A percentile compares a stretch with the other conserved stretches of the same genome.
These are phyloP conservation scores for Deinandra increscens DNA, from an alignment of 129 eudicot genomes.

Conservation along the genomic window DNA sequence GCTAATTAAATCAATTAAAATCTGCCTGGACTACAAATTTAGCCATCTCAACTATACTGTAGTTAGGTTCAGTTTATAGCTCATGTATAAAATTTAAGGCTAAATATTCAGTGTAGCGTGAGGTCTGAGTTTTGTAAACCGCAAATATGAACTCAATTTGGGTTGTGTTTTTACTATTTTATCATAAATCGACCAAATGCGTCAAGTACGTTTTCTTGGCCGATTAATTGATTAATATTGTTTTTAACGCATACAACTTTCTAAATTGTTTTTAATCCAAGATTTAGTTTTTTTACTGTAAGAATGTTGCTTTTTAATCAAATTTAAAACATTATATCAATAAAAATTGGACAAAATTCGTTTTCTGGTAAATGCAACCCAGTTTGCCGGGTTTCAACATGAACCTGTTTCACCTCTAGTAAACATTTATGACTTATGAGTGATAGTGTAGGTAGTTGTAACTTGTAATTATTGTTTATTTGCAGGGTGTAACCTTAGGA, in stretches of 20 bases:
- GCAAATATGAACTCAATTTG: background rate
- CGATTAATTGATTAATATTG: no score
- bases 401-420: background rate
- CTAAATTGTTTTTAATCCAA: background rate
- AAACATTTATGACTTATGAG: background rate
- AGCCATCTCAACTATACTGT: slow-evolving; percentile 1
- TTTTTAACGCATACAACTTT: background rate
- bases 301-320: background rate
- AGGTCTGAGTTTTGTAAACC: background rate
- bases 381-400: background rate
- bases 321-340: background rate
- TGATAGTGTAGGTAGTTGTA: background rate
- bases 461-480: background rate
- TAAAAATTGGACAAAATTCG: background rate
- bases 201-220: no score
- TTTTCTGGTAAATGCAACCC: background rate
- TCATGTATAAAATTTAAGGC: background rate
- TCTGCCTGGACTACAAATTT: slow-evolving; percentile 1
- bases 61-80: background rate
- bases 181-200: background rate
- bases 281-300: background rate
- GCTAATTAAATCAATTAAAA: background rate
- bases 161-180: background rate
- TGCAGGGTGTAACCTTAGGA: slow-evolving; percentile 74
- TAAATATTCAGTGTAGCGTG: background rate